A percentile compares a stretch with the other conserved stretches of the same genome.
Conservation (phyloP, 1,284 basidiomycete genomes). For the Pseudomicrostroma phylloplanum region DNA sequence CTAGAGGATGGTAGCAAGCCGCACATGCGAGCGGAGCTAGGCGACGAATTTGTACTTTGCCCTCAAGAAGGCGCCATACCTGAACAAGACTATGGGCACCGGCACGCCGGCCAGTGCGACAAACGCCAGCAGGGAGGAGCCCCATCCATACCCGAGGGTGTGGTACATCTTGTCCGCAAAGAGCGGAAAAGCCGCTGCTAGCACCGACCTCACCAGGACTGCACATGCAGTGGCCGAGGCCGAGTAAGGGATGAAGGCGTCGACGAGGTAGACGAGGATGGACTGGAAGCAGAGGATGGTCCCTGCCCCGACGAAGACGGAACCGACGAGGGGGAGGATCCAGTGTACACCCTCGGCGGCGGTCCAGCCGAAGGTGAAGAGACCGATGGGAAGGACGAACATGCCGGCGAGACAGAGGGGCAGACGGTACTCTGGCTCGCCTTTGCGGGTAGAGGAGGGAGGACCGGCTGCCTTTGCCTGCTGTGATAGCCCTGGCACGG, state of each 20-base stretch:
- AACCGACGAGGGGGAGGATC: conserved; percentile 31
- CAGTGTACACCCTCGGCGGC: conserved; percentile 29
- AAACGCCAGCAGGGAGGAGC: conserved; percentile 51
- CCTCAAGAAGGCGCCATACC: conserved; percentile 51
- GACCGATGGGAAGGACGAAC: conserved; percentile 53
- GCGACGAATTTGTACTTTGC: conserved; percentile 21
- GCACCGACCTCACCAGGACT: conserved; percentile 46
- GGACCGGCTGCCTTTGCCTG: not conserved
- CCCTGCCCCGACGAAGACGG: conserved; percentile 31
- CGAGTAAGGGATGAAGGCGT: conserved; percentile 54
- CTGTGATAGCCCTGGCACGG: not conserved
- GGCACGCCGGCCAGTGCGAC: conserved; percentile 52
- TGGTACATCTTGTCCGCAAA: conserved; percentile 52
- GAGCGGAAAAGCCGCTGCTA: conserved; percentile 53
- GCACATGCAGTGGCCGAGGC: conserved; percentile 53
- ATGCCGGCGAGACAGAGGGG: conserved; percentile 54
- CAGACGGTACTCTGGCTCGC: conserved; percentile 43
- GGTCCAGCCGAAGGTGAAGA: conserved; percentile 51
- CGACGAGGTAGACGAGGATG: conserved; percentile 53
- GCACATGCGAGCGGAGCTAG: no score
- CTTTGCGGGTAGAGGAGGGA: conserved; percentile 11
- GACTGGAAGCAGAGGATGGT: conserved; percentile 53
- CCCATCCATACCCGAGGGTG: conserved; percentile 54
- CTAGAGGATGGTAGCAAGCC: not conserved
- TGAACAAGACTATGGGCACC: conserved; percentile 52